phyloP scores from a whole-genome alignment of 345 rosid genomes.

The Euphorbia tirucalli region DNA sequence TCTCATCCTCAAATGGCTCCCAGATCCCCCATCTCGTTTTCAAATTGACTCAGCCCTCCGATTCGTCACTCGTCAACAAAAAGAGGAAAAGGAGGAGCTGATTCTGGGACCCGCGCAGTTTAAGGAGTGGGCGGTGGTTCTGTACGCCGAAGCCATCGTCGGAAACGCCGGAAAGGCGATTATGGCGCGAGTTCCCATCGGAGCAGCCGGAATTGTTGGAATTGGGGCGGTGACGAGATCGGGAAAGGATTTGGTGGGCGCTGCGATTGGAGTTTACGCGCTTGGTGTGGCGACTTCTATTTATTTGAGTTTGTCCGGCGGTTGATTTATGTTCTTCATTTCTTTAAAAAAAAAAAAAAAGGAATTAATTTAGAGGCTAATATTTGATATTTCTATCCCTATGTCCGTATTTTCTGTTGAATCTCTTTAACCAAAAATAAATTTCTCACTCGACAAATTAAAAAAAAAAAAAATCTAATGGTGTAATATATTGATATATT shows the following conservation, averaged over 20 bases:
- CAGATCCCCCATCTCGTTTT: constrained; percentile 62
- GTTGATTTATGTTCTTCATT: no score
- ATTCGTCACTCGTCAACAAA: constrained; percentile 11
- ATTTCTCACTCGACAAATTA: no score
- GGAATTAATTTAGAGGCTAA: no score
- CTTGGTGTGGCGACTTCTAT: constrained; percentile 73
- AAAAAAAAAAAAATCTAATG: no score
- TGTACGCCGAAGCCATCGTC: constrained; percentile 53
- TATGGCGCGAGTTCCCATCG: constrained; percentile 59
- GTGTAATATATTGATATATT: no score
- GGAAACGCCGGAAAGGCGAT: constrained; percentile 66
- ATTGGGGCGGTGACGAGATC: constrained; percentile 57
- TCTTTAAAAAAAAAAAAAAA: no score
- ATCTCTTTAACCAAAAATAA: no score
- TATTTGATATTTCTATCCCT: no score
- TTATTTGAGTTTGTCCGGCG: constrained; percentile 57
- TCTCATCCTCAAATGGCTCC: constrained; percentile 54
- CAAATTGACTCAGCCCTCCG: constrained; percentile 73
- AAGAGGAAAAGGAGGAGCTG: constrained; percentile 17
- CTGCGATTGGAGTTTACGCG: constrained; percentile 71
- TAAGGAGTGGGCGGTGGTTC: constrained; percentile 65
- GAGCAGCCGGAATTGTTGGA: constrained; percentile 70
- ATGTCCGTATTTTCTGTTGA: no score
- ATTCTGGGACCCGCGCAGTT: constrained; percentile 41
- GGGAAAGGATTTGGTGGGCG: constrained; percentile 47